Evolutionary conservation across 2,329 filamentous ascomycete genomes (phyloP).

Genomic region (Pseudogymnoascus sp.): DNA sequence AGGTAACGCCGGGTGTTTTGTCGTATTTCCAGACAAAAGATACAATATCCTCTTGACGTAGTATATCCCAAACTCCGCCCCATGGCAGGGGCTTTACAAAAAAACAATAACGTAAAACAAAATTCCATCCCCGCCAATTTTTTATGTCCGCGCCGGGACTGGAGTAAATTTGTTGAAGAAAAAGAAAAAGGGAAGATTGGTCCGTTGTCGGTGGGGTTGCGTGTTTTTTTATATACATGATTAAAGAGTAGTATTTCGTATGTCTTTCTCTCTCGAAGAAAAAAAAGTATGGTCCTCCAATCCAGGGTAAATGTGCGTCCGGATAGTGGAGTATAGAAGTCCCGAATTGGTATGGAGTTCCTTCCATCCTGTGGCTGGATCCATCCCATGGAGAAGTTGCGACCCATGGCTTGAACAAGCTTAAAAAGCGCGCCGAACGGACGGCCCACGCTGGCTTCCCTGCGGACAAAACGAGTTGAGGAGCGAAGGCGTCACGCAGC

Average conservation of each 20-base stretch:
- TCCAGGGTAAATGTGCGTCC: not conserved
- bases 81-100: not conserved
- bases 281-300: not conserved
- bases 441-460: not conserved
- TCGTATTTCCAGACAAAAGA: not conserved
- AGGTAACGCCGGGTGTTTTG: not conserved
- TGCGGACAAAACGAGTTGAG: not conserved
- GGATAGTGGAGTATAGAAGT: not conserved
- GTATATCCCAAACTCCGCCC: not conserved
- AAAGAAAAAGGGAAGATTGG: not conserved
- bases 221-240: not conserved
- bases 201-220: not conserved
- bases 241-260: not conserved
- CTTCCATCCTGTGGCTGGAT: not conserved
- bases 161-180: not conserved
- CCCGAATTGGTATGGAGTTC: not conserved
- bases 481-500: not conserved
- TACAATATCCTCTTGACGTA: not conserved
- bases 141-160: not conserved
- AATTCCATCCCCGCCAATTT: not conserved
- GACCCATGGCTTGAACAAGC: not conserved
- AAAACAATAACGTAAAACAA: not conserved
- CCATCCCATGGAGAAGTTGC: not conserved
- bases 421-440: not conserved
- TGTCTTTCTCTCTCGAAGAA: not conserved